Base-by-base conservation (phyloP, 176 grass and related monocot species). In the Leersia perrieri region DNA sequence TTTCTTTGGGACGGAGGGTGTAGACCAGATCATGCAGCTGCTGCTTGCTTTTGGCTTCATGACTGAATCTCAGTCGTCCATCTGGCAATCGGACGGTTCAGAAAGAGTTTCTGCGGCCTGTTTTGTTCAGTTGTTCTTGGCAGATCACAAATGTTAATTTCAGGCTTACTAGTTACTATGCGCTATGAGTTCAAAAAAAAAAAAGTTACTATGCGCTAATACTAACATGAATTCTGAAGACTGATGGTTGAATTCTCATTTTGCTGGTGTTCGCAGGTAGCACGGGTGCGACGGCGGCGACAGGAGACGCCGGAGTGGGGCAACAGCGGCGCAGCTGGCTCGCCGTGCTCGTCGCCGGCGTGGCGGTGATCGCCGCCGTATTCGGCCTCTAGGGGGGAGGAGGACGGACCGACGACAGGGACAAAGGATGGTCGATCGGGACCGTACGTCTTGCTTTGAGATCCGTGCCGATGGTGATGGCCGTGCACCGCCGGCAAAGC, bases 321-420 rank as follows among this genome's bases (percentile, higher is more conserved):
- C 55, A 12, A 57, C 42, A 60, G 16, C 72, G 26, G 53, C 36
- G 42, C 28, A 0, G n/a, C 77, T 3, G 27, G 77, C 11, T 57
- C 42, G 0, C 66, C 73, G 42, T 72, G 78, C 23, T 22, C 60
- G 51, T 16, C 82, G 66, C 82, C 83, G 58, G 28, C n/a, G 38
- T 73, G 34, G 77, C 58, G 18, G 32, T 89, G 63, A 5, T 53
- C 49, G 49, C 49, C 39, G 63, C 58, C 34, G 47, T 38, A 1
- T 27, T 70, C 39, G 47, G 44, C 15, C 5, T 66, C 2, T 1
- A 32, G 3, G 10, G 25, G 16, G 27, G 3, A 7, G 25, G 16
- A 16, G 14, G 39, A 14, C 30, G 40, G 28, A 12, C 44, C 5
- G 27, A 27, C 57, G 13, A 44, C 11, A 72, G 4, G 26, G 26